Base-by-base conservation (phyloP, 73 alveolate genomes). In the Paramecium biaurelia region DNA sequence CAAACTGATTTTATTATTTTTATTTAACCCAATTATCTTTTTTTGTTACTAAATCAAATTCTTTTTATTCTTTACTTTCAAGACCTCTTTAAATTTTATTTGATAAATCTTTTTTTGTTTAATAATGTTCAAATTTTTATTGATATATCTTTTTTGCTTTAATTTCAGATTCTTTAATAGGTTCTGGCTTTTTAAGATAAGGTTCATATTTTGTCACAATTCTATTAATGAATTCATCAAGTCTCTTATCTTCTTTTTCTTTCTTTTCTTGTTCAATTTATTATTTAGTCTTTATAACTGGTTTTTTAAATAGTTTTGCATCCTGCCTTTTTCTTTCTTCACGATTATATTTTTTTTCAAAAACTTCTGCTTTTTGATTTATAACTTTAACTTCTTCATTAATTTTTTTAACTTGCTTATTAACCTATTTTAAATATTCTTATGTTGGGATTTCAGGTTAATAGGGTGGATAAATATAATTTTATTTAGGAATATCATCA, bases 211-310 rank as follows among this genome's bases (percentile, higher is more conserved):
- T 74, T 5, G 28, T 4, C 9, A 74, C 87, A 9, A 74, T 74
- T 15, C 59, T 28, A 24, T 74, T 37, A 74, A 74, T n/a, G 4
- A 74, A 74, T 20, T 74, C 87, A 74, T 74, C 59, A 74, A 74
- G 87, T 20, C 87, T 74, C 24, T 34, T 41, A 34, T 74, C 87
- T 74, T 74, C 87, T 74, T 74, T 74, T 28, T 28, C 57, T 18
- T 74, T 74, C 38, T 41, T 74, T 74, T 74, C 87, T 37, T 37
- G 8, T 74, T 74, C 57, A 11, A 74, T 34, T 74, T 74, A 20
- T 23, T 74, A 32, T 37, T 74, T 74, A 34, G 87, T 74, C 18
- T 24, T 34, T 14, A 74, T 74, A 14, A 74, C 45, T 74, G 57
- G 57, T n/a, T 37, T 74, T 26, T 74, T 37, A 37, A 74, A 63